These are phyloP conservation scores for Ormosia semicastrata DNA, from an alignment of 306 rosid species.

Conservation along the genomic window DNA sequence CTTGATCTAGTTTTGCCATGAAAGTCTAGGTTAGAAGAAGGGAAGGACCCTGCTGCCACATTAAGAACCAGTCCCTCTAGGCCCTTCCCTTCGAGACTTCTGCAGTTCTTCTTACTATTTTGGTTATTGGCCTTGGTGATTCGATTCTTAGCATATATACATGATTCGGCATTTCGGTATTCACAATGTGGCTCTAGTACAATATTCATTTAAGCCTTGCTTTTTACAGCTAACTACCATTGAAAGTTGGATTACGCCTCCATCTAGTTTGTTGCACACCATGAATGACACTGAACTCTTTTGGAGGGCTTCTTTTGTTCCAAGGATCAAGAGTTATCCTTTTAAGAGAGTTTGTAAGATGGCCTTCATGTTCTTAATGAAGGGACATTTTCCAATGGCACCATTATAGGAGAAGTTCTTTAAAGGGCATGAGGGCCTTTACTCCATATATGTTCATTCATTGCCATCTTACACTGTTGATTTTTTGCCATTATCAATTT, in stretches of 20 bases:
- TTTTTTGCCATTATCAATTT: conserved; percentile 65
- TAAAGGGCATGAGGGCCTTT: conserved; percentile 58
- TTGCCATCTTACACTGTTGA: conserved; percentile 67
- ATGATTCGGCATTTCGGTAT: conserved; percentile 64
- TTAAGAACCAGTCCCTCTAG: conserved; percentile 52
- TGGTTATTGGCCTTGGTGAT: conserved; percentile 69
- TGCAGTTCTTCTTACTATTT: conserved; percentile 69
- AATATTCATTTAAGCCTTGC: conserved; percentile 52
- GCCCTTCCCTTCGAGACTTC: conserved; percentile 66
- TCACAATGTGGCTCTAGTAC: conserved; percentile 48
- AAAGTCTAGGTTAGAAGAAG: conserved; percentile 70
- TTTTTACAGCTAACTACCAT: conserved; percentile 48
- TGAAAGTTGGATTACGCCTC: conserved; percentile 72
- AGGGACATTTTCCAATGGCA: conserved; percentile 91
- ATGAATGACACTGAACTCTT: conserved; percentile 81
- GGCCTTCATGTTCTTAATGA: conserved; percentile 97
- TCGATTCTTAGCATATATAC: conserved; percentile 79
- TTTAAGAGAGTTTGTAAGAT: conserved; percentile 77
- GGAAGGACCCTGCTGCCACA: conserved; percentile 59
- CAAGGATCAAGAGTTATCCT: conserved; percentile 66
- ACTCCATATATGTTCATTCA: conserved; percentile 82
- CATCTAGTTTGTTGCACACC: conserved; percentile 58
- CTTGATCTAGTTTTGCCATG: conserved; percentile 29
- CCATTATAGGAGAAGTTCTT: conserved; percentile 94
- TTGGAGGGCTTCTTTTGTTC: conserved; percentile 79